Evolutionary conservation across 1,139 yeast species (phyloP), one percentile per base, ranked within the genome.

Genomic region (Hansenula sp.): DNA sequence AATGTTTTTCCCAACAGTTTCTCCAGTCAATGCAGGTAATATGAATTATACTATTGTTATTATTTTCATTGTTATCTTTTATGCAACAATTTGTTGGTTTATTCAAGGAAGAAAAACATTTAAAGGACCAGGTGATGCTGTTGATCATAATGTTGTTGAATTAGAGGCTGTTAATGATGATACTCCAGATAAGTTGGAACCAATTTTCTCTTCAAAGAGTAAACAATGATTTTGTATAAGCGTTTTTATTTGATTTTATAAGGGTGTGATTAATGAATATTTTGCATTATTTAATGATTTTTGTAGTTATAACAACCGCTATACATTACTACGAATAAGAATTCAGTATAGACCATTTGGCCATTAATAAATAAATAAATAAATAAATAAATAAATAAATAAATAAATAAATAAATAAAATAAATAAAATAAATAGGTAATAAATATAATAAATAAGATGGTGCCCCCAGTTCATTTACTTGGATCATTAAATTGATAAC

Each of bases 401-500:
- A 20, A 32, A 30, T 29, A 21, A 31, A 30, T 32, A 34, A 40
- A 40, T 16, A 42, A 39, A 32, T 32, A 37, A 20, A 34, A 30
- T 28, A 24, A 28, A 27, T 32, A 36, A 26, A 27, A 42, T 32
- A 37, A 35, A 41, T 38, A 38, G 29, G 21, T 26, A 35, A 34
- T 25, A 29, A 42, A 34, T 32, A 34, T n/a, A n/a, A n/a, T n/a
- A n/a, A n/a, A n/a, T n/a, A n/a, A n/a, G 29, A 16, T 14, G 21
- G 16, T 10, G 12, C 11, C 9, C 17, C 31, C 10, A 16, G 13
- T 18, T 63, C 69, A 83, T 69, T 83, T 82, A 39, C 85, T 71
- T 39, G 90, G 90, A 62, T 85, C 95, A 66, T 83, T 84, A 75
- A 85, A 82, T 66, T 85, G 94, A 69, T 85, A 85, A 18, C 88